Percentiles rank a stretch among this genome's conserved stretches.
Conservation (phyloP, 176 grass and related monocot species). For the barley (Hordeum vulgare) region DNA sequence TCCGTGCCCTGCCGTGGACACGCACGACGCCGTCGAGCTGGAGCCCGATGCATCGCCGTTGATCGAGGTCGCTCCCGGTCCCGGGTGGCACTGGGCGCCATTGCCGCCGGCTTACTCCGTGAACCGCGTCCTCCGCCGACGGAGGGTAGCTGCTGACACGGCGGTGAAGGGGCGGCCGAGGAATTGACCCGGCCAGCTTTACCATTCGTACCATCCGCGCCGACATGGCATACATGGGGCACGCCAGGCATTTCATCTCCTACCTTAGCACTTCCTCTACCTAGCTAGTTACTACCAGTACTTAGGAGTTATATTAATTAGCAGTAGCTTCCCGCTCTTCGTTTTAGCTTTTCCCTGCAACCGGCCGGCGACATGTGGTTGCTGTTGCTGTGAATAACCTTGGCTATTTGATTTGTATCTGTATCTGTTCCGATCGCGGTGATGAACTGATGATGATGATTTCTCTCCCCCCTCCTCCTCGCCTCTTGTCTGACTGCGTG, state of each 20-base stretch:
- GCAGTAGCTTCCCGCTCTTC: neutral
- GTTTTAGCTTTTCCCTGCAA: neutral
- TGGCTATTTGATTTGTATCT: constrained; percentile 15
- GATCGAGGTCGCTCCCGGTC: neutral
- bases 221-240: constrained; percentile 49
- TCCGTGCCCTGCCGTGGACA: neutral
- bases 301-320: neutral
- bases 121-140: neutral
- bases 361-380: neutral
- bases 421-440: neutral
- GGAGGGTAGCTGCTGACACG: neutral
- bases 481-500: neutral
- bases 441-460: neutral
- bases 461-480: neutral
- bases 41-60: neutral
- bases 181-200: neutral
- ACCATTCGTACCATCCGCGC: neutral
- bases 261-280: neutral
- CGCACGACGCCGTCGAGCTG: neutral
- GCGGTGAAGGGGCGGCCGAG: neutral
- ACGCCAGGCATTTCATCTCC: constrained; percentile 46
- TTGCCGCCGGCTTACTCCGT: neutral
- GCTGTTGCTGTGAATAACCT: constrained; percentile 13
- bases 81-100: neutral
- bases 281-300: neutral